These are phyloP conservation scores for Fusarium drepaniforme DNA, from an alignment of 2,329 filamentous ascomycete genomes.

Conservation along the genomic window DNA sequence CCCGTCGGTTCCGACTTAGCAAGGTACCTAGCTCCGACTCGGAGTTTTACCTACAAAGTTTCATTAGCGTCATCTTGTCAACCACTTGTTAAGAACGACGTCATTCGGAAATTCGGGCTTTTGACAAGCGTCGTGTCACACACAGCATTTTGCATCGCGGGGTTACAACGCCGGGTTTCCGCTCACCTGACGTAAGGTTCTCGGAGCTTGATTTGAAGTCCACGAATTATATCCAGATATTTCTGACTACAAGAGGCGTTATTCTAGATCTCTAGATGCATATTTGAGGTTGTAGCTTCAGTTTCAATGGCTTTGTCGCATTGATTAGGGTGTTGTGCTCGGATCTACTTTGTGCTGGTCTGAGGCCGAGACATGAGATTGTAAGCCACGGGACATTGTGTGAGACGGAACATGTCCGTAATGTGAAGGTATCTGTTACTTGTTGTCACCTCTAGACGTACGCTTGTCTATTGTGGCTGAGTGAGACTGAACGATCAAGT, in stretches of 20 bases:
- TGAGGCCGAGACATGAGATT: neutral
- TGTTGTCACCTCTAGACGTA: neutral
- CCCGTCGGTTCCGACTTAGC: neutral
- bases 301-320: neutral
- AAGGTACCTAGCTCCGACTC: neutral
- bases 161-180: neutral
- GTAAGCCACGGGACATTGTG: neutral
- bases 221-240: neutral
- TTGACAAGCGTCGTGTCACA: neutral
- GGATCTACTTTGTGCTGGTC: neutral
- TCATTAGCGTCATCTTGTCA: neutral
- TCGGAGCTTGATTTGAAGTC: constrained; percentile 1
- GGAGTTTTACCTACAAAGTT: neutral
- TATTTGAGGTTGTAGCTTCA: neutral
- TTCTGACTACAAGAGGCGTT: neutral
- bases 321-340: neutral
- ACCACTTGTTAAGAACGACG: neutral
- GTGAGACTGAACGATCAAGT: neutral
- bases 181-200: neutral
- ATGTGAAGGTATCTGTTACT: neutral
- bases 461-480: neutral
- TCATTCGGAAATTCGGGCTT: constrained; percentile 4
- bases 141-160: neutral
- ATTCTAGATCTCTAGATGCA: neutral
- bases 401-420: neutral